Evolutionary conservation across 2,329 filamentous ascomycete species (phyloP).

Genomic region (Neofusicoccum ribis): DNA sequence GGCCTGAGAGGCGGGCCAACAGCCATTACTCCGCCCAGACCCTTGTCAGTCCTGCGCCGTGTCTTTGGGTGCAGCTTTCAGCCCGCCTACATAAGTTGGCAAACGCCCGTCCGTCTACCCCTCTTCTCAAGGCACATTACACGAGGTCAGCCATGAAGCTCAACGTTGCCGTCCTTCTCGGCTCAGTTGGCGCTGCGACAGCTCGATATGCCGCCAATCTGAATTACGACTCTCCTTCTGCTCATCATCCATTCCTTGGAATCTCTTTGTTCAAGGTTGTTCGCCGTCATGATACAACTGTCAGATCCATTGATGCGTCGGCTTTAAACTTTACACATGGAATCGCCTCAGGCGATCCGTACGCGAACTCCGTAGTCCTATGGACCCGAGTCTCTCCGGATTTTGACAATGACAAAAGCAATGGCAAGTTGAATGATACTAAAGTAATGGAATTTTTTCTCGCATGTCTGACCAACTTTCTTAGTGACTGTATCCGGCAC

Average conservation of each 20-base stretch:
- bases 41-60: slow-evolving; percentile 5
- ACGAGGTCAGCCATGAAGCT: slow-evolving; percentile 1
- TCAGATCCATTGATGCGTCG: slow-evolving; percentile 34
- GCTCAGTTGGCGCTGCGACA: not conserved
- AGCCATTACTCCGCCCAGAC: not conserved
- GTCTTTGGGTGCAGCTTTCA: not conserved
- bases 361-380: slow-evolving; percentile 41
- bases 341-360: slow-evolving; percentile 41
- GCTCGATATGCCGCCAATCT: slow-evolving; percentile 46
- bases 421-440: slow-evolving; percentile 21
- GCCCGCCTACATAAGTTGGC: not conserved
- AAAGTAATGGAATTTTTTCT: not conserved
- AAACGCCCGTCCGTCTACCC: not conserved
- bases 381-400: slow-evolving; percentile 43
- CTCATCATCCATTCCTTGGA: slow-evolving; percentile 61
- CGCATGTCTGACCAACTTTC: not conserved
- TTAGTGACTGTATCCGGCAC: slow-evolving; percentile 52
- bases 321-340: slow-evolving; percentile 65
- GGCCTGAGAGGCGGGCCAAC: not conserved
- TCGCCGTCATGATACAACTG: slow-evolving; percentile 50
- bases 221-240: slow-evolving; percentile 66
- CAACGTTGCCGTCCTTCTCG: not conserved
- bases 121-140: not conserved
- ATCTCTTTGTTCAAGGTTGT: slow-evolving; percentile 61
- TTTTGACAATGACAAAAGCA: slow-evolving; percentile 33